Base-by-base conservation (phyloP, 495 filamentous ascomycete genomes). In the Penicillium alfredii region DNA sequence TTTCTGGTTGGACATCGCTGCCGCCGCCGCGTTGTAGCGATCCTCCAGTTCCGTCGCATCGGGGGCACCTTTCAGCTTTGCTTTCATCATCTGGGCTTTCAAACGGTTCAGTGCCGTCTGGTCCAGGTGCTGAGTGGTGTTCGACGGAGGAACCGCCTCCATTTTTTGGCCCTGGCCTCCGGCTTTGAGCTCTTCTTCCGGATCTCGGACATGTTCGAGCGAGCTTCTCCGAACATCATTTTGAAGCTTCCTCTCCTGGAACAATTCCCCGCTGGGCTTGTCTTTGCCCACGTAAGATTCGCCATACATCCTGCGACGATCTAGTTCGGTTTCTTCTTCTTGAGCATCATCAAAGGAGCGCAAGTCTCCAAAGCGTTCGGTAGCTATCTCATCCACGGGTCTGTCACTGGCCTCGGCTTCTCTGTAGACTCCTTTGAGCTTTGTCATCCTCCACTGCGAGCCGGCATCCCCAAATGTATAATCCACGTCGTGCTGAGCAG, bases 381-480 rank as follows among this genome's bases (percentile, higher is more conserved):
- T 41, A 1, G 92, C 92, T 35, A 95, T 65, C 17, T 88, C 85
- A 16, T 97, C 89, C 11, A 92, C 67, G 5, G 75, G 24, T 33
- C 68, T 71, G 3, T 81, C 81, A 7, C 66, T 80, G 51, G 90
- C 81, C 47, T 94, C 73, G 0, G 86, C 82, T 37, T 80, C 76
- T 33, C 80, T 74, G 63, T 94, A 94, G 11, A 94, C 81, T 5
- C 81, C 83, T 47, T 83, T 87, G 17, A 99, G 73, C 54, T 86
- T 94, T 20, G 81, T 90, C 90, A 97, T 96, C 29, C 92, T 79
- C 90, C 93, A 99, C 43, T 83, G 73, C 11, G 88, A 86, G 0
- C 93, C 92, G 9, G 76, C 58, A 57, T 99, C 93, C 11, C 92
- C 92, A 62, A 99, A 94, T 0, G 68, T 84, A 54, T 97, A 99